Percentiles rank a stretch among this genome's conserved stretches.
Evolutionary conservation across 257 asterid species (phyloP).

Genomic region (Henckelia pumila): DNA sequence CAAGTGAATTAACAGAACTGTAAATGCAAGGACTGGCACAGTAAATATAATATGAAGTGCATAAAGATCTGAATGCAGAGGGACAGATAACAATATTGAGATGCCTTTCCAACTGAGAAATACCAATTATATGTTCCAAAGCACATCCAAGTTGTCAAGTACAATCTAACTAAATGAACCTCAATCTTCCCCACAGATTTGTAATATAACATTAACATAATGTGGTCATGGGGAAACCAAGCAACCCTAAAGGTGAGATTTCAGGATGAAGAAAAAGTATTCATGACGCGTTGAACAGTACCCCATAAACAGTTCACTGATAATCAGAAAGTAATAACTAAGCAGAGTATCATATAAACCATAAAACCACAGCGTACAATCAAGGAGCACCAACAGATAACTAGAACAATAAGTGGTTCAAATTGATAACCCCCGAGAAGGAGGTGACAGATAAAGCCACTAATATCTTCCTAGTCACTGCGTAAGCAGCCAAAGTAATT

Average conservation of each 20-base stretch:
- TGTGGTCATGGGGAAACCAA: not conserved
- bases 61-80: not conserved
- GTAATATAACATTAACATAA: not conserved
- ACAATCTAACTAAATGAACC: not conserved
- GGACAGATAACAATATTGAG: not conserved
- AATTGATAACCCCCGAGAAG: not conserved
- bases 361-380: not conserved
- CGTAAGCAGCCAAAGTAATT: not conserved
- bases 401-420: not conserved
- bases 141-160: not conserved
- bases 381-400: not conserved
- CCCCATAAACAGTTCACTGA: conserved; percentile 14
- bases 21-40: not conserved
- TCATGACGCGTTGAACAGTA: not conserved
- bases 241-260: not conserved
- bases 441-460: not conserved
- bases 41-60: not conserved
- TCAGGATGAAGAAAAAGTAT: not conserved
- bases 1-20: not conserved
- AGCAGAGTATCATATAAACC: not conserved
- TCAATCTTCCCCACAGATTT: not conserved
- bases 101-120: conserved; percentile 2
- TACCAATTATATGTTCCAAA: not conserved
- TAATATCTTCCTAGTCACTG: not conserved
- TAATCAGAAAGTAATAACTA: conserved; percentile 17